Percentiles rank a stretch among this genome's conserved stretches.
phyloP scores from a whole-genome alignment of 2,329 filamentous ascomycete genomes.

The Colletotrichum sublineola region DNA sequence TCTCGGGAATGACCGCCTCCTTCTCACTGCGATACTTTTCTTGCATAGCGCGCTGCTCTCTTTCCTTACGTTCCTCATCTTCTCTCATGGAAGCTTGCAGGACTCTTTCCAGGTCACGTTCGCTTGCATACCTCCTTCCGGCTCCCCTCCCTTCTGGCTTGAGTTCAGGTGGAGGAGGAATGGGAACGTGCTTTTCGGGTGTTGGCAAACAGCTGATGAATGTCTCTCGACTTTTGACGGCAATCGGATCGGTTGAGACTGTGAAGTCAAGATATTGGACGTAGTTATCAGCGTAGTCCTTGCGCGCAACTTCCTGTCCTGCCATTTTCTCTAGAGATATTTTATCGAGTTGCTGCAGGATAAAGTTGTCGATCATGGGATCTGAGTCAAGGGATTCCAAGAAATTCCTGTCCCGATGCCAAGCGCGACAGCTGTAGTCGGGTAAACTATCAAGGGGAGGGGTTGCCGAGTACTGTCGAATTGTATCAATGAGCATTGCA shows the following conservation, averaged over 20 bases:
- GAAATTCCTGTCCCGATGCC: constrained; percentile 63
- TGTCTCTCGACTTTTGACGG: constrained; percentile 68
- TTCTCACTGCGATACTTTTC: constrained; percentile 81
- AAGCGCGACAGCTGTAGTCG: constrained; percentile 59
- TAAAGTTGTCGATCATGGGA: constrained; percentile 58
- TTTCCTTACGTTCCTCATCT: constrained; percentile 78
- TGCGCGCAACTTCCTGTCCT: constrained; percentile 56
- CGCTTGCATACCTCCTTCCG: constrained; percentile 73
- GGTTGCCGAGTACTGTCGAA: constrained; percentile 66
- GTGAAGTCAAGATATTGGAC: constrained; percentile 68
- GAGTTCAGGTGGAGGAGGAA: constrained; percentile 60
- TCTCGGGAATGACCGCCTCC: constrained; percentile 80
- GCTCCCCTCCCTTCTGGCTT: constrained; percentile 69
- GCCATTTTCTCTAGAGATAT: constrained; percentile 53
- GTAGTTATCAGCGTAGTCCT: constrained; percentile 63
- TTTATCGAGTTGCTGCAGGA: constrained; percentile 60
- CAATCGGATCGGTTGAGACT: constrained; percentile 66
- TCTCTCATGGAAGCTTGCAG: constrained; percentile 79
- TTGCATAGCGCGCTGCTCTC: constrained; percentile 73
- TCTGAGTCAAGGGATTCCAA: constrained; percentile 58
- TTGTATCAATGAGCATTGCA: constrained; percentile 62
- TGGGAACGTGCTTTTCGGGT: constrained; percentile 37
- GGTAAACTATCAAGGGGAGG: constrained; percentile 69
- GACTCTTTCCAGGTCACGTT: constrained; percentile 79
- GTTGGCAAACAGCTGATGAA: constrained; percentile 51